Evolutionary conservation across 768 basidiomycete genomes (phyloP).

Genomic region (Tremella yokohamensis): DNA sequence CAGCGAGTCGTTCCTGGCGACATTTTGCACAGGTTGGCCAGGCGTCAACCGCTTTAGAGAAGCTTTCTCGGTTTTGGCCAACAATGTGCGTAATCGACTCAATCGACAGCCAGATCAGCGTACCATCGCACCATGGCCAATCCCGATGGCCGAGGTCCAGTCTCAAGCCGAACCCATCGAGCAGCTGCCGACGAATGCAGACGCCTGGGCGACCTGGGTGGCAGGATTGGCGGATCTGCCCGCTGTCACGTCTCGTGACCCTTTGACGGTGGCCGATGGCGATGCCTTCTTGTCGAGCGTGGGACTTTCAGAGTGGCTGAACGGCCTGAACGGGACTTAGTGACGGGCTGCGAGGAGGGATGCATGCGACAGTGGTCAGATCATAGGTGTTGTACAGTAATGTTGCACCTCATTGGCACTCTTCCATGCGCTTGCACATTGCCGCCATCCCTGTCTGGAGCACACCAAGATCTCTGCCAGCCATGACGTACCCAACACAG

Average conservation of each 20-base stretch:
- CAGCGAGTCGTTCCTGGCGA: conserved; percentile 1
- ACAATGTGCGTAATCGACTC: neutral
- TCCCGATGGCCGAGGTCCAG: neutral
- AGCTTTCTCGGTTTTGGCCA: neutral
- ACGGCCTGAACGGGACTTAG: too few species aligned
- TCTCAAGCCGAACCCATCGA: conserved; percentile 2
- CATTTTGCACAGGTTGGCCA: conserved; percentile 1
- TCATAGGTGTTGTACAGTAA: too few species aligned
- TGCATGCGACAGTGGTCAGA: too few species aligned
- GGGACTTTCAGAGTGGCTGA: too few species aligned
- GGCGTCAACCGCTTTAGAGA: neutral
- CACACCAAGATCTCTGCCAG: too few species aligned
- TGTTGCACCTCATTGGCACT: too few species aligned
- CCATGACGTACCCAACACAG: too few species aligned
- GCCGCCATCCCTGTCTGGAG: too few species aligned
- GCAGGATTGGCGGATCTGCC: neutral
- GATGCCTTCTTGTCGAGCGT: too few species aligned
- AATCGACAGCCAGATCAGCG: neutral
- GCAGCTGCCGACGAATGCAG: neutral
- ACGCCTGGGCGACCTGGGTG: neutral
- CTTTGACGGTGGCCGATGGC: too few species aligned
- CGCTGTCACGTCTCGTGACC: neutral
- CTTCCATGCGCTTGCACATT: too few species aligned
- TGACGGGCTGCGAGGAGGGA: too few species aligned
- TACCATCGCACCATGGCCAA: neutral